Conservation (phyloP, 2,329 filamentous ascomycete species). For the Tolypocladium inflatum region DNA sequence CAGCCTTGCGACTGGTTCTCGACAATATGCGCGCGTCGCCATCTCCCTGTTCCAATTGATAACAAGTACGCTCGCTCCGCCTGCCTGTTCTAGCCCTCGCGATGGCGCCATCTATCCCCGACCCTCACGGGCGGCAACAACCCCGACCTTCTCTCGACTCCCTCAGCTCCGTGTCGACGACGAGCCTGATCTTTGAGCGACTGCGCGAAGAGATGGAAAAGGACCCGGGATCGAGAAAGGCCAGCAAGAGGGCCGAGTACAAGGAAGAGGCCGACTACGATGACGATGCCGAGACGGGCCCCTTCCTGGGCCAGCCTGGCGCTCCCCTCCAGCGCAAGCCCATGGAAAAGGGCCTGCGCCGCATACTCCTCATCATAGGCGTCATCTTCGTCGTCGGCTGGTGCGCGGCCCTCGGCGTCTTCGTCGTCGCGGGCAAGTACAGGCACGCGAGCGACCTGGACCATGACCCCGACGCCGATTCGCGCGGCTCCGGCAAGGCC, state of each 20-base stretch:
- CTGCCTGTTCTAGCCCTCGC: background rate
- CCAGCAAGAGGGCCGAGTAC: slow-evolving; percentile 13
- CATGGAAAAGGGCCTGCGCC: slow-evolving; percentile 58
- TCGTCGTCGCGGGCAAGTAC: slow-evolving; percentile 56
- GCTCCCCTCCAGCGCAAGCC: slow-evolving; percentile 33
- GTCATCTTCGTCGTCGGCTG: slow-evolving; percentile 56
- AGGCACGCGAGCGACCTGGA: slow-evolving; percentile 51
- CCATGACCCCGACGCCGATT: slow-evolving; percentile 60
- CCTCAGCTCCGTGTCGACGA: slow-evolving; percentile 70
- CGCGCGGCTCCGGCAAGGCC: slow-evolving; percentile 57
- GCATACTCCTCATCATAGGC: slow-evolving; percentile 50
- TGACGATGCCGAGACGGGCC: slow-evolving; percentile 39
- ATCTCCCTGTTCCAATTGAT: background rate
- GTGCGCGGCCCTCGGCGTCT: slow-evolving; percentile 57
- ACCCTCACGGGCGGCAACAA: background rate
- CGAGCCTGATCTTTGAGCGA: slow-evolving; percentile 72
- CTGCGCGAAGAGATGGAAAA: slow-evolving; percentile 48
- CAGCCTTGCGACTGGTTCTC: background rate
- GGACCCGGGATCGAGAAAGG: slow-evolving; percentile 10
- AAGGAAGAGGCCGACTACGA: slow-evolving; percentile 18
- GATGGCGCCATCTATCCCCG: background rate
- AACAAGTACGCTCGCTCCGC: background rate
- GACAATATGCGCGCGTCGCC: background rate
- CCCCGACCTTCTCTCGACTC: slow-evolving; percentile 42
- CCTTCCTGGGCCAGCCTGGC: slow-evolving; percentile 35